Evolutionary conservation across 352 stramenopile species (phyloP), one percentile per base, ranked within the genome.

Genomic region (Globisporangium orthogonon): DNA sequence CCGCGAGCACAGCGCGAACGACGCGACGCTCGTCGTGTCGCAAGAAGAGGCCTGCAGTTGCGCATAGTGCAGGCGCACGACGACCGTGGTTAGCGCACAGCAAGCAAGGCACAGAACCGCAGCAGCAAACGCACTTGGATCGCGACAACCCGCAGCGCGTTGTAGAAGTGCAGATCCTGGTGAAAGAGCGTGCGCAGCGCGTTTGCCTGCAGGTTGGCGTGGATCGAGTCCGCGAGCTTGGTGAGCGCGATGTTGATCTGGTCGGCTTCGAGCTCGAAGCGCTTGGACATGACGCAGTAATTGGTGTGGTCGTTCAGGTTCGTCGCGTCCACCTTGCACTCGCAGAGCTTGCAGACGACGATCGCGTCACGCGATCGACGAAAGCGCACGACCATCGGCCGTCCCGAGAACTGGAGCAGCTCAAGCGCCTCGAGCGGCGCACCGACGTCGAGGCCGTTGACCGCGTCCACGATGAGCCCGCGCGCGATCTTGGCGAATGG

Each of bases 301-400:
- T 89, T 83, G 0, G 78, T 91, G 55, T 94, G 85, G 31, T 89
- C 81, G 23, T 89, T 73, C 56, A 94, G 59, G 14, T 56, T 68
- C 33, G 60, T 74, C 4, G 78, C 77, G 28, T 93, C 79, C 17
- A 94, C 74, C 56, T 76, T 78, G 37, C 69, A 83, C 61, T 94
- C 85, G 45, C 85, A 94, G 13, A 94, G 69, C 55, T 91, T 91
- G 59, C 85, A 94, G 30, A 94, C 72, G 9, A 89, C 77, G 41
- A 68, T 64, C 1, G 67, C 70, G 37, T 69, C 68, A 14, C 66
- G 68, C 10, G 61, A 70, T 23, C 66, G 71, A 29, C 67, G 71
- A 46, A 94, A 94, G 15, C 69, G 81, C 28, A 94, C 66, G 0
- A 65, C 72, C 46, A 92, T 72, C 2, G 84, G 84, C n/a, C 83